These are phyloP conservation scores for Stygiomarasmius scandens DNA, from an alignment of 1,284 basidiomycete species.

Conservation along the genomic window DNA sequence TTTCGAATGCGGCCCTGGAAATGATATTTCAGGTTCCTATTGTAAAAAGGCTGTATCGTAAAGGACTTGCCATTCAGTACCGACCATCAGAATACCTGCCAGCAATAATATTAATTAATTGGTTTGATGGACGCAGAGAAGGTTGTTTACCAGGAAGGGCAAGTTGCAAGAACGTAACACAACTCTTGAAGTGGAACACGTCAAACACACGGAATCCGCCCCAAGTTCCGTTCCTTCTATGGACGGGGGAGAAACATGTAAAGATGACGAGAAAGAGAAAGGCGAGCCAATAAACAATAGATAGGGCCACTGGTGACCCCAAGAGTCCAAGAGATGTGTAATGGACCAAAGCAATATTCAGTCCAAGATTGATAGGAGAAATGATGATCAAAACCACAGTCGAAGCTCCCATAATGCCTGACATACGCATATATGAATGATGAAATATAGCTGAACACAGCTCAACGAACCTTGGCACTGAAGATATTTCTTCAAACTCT, in stretches of 20 bases:
- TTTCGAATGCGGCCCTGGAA: slow-evolving; percentile 75
- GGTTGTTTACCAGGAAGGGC: slow-evolving; percentile 59
- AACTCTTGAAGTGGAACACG: slow-evolving; percentile 53
- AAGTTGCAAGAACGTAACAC: slow-evolving; percentile 58
- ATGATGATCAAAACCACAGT: slow-evolving; percentile 62
- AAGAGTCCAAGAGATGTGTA: slow-evolving; percentile 60
- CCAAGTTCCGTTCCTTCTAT: slow-evolving; percentile 64
- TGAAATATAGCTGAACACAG: background rate
- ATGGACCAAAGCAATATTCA: slow-evolving; percentile 65
- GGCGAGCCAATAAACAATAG: slow-evolving; percentile 70
- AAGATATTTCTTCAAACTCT: slow-evolving; percentile 76
- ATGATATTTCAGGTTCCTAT: background rate
- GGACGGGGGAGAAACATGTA: slow-evolving; percentile 52
- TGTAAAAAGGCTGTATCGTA: background rate
- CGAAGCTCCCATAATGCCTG: slow-evolving; percentile 75
- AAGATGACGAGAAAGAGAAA: slow-evolving; percentile 55
- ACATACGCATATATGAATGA: slow-evolving; percentile 2
- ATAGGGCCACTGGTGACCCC: slow-evolving; percentile 67
- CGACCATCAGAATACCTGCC: slow-evolving; percentile 65
- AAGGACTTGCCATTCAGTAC: slow-evolving; percentile 68
- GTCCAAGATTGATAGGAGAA: slow-evolving; percentile 63
- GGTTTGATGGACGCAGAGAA: no score
- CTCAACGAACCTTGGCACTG: slow-evolving; percentile 67
- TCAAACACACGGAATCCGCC: slow-evolving; percentile 52
- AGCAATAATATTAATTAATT: no score